Evolutionary conservation across 1,284 basidiomycete species (phyloP).

Genomic region (Ceratobasidium sp.): DNA sequence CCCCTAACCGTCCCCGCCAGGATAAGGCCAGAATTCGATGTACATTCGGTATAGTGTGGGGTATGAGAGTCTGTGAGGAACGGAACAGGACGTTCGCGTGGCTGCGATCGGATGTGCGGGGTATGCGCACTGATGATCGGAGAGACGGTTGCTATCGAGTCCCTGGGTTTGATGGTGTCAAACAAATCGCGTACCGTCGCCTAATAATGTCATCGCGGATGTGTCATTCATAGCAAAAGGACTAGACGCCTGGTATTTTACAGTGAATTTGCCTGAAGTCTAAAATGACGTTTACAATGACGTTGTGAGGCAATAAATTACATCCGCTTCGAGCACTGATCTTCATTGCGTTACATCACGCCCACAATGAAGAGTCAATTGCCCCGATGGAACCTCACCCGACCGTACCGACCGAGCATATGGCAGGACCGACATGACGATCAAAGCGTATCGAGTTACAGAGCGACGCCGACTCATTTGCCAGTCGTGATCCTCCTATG

Average conservation of each 20-base stretch:
- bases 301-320: neutral
- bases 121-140: constrained; percentile 19
- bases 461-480: neutral
- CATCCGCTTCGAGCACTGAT: neutral
- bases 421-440: neutral
- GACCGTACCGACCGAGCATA: neutral
- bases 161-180: neutral
- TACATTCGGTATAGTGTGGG: neutral
- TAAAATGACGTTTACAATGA: neutral
- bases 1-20: neutral
- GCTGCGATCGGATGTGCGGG: constrained; percentile 8
- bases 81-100: neutral
- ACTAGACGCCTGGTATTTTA: no score
- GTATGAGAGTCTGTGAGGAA: neutral
- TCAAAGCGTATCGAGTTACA: neutral
- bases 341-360: neutral
- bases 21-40: constrained; percentile 2
- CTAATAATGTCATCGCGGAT: neutral
- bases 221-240: neutral
- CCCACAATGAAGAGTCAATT: neutral
- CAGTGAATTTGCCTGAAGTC: neutral
- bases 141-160: constrained; percentile 10
- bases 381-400: neutral
- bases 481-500: neutral
- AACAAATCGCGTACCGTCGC: constrained; percentile 7